Base-by-base conservation (phyloP, 2,329 filamentous ascomycete genomes). In the Alternaria incomplexa region DNA sequence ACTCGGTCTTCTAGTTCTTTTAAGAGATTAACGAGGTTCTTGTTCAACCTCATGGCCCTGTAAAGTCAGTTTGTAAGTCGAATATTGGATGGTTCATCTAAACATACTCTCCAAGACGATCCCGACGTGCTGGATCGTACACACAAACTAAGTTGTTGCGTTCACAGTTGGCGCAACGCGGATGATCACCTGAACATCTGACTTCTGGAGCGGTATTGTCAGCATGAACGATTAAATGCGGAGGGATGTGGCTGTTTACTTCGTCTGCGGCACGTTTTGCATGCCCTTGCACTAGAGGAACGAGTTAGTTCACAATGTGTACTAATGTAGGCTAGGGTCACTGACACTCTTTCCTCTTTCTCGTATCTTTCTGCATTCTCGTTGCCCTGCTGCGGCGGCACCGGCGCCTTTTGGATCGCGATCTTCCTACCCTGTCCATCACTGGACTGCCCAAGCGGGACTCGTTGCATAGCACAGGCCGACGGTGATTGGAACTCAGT, bases 51-150 rank as follows among this genome's bases (percentile, higher is more conserved):
- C 15, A 65, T 74, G 10, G 71, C 68, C 63, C 71, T 74, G 10
- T 11, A 25, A 10, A 9, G 5, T 59, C 13, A 65, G 51, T 8
- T 1, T 22, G 2, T 51, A 28, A 23, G 47, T 15, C 15, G 10
- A 11, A 13, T 23, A 9, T 13, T 11, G 20, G 3, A 10, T 4
- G 9, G 6, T 32, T 15, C 3, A 28, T 7, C 5, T 40, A 13
- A 10, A 54, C 68, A 23, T 51, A 72, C 72, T 73, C 70, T 56
- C 60, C 69, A 5, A 75, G 61, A 12, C 70, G 71, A 57, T 75
- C 72, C 26, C 68, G 64, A 3, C 73, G 69, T 25, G 69, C 62
- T 56, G 68, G 66, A 46, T 73, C 73, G 20, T 75, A 75, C 3
- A 69, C 54, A 28, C 73, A 75, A 10, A 44, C 25, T 8, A 66